Evolutionary conservation across 345 rosid genomes (phyloP).

Genomic region (Geranium brycei): DNA sequence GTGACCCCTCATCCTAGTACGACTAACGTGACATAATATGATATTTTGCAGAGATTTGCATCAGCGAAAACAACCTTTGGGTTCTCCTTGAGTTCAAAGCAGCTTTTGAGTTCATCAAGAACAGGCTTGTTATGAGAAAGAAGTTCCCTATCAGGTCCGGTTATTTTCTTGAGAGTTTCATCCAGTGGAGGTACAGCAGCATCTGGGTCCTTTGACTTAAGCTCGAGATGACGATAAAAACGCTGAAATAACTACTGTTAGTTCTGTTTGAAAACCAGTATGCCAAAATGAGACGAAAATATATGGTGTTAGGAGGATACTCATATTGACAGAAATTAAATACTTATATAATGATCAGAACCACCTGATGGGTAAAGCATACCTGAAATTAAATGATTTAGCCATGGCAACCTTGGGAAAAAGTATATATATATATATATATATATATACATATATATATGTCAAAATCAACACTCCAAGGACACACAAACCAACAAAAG

Average conservation of each 20-base stretch:
- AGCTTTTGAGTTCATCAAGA: constrained; percentile 31
- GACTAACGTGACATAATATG: neutral
- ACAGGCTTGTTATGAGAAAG: constrained; percentile 33
- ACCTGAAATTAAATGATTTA: too few species aligned
- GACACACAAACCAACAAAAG: too few species aligned
- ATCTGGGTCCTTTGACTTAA: constrained; percentile 61
- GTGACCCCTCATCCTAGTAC: too few species aligned
- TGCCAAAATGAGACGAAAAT: neutral
- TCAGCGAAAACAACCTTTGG: constrained; percentile 41
- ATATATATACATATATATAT: too few species aligned
- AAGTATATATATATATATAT: too few species aligned
- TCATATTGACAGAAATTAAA: neutral
- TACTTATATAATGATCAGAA: too few species aligned
- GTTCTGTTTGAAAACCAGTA: constrained; percentile 8
- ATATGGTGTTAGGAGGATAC: neutral
- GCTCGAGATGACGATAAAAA: constrained; percentile 57
- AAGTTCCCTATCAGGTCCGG: constrained; percentile 58
- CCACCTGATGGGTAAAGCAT: too few species aligned
- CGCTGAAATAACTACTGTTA: constrained; percentile 39
- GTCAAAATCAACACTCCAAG: too few species aligned
- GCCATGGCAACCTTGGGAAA: too few species aligned
- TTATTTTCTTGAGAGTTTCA: constrained; percentile 52
- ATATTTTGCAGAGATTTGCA: neutral
- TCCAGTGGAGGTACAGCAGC: constrained; percentile 71
- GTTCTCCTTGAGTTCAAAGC: constrained; percentile 64